phyloP scores from a whole-genome alignment of 2,329 filamentous ascomycete species.

The Cordyceps cateniannulata region DNA sequence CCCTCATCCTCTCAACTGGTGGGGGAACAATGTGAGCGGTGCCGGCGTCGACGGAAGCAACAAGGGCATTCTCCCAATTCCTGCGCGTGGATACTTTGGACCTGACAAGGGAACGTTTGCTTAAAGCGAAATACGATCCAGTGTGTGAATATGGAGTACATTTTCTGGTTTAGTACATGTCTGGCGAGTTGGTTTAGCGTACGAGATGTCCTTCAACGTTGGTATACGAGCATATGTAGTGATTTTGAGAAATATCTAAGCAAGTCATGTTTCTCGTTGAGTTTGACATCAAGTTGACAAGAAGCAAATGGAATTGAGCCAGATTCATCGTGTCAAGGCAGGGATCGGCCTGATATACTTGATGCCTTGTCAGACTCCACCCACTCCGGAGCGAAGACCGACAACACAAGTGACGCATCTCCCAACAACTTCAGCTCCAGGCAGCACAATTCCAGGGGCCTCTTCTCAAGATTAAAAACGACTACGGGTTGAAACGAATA shows the following conservation, averaged over 20 bases:
- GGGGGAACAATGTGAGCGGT: constrained; percentile 31
- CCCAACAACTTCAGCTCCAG: constrained; percentile 18
- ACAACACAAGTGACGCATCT: not conserved
- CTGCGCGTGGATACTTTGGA: constrained; percentile 22
- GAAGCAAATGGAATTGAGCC: too few relatives aligned
- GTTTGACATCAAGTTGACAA: constrained; percentile 12
- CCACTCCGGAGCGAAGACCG: not conserved
- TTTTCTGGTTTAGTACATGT: not conserved
- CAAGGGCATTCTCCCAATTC: constrained; percentile 18
- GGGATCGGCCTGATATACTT: not conserved
- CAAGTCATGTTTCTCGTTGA: constrained; percentile 11
- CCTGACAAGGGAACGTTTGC: constrained; percentile 20
- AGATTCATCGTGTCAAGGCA: not conserved
- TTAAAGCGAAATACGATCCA: not conserved
- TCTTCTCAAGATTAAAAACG: not conserved
- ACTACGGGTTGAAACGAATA: not conserved
- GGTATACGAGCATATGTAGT: not conserved
- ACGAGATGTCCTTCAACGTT: not conserved
- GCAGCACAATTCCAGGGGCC: not conserved
- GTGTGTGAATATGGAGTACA: not conserved
- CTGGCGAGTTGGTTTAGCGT: not conserved
- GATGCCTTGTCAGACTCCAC: constrained; percentile 7
- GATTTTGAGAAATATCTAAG: constrained; percentile 6
- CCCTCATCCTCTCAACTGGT: constrained; percentile 33
- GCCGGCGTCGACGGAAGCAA: constrained; percentile 19